Evolutionary conservation across 2,329 filamentous ascomycete genomes (phyloP).

Genomic region (Fusarium ramigenum): DNA sequence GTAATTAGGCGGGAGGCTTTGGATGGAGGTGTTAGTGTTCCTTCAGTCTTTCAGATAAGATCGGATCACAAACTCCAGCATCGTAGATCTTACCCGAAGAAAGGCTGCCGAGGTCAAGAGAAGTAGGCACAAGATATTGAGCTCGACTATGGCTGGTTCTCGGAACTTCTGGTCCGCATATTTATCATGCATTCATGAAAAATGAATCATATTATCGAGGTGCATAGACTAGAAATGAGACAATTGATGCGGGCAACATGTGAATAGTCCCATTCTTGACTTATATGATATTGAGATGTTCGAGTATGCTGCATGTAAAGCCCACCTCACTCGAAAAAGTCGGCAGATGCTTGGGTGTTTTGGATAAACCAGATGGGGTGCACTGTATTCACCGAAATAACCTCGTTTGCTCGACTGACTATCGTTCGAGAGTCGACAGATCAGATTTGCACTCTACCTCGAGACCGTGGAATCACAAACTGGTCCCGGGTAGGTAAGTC

Average conservation of each 20-base stretch:
- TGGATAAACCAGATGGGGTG: background rate
- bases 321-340: background rate
- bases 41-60: background rate
- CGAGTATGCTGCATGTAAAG: background rate
- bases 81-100: slow-evolving; percentile 35
- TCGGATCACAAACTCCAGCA: slow-evolving; percentile 1
- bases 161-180: background rate
- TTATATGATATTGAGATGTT: background rate
- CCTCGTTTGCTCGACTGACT: background rate
- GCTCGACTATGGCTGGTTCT: background rate
- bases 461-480: background rate
- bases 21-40: background rate
- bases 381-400: too few species aligned
- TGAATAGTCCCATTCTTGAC: too few species aligned
- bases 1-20: background rate
- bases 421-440: background rate
- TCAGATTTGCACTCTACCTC: background rate
- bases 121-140: background rate
- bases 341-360: background rate
- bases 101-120: slow-evolving; percentile 26
- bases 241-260: background rate
- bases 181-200: background rate
- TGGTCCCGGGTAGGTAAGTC: background rate
- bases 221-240: background rate
- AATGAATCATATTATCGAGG: background rate